phyloP scores from a whole-genome alignment of 176 grass and related monocot species.

The Phyllostachys edulis region DNA sequence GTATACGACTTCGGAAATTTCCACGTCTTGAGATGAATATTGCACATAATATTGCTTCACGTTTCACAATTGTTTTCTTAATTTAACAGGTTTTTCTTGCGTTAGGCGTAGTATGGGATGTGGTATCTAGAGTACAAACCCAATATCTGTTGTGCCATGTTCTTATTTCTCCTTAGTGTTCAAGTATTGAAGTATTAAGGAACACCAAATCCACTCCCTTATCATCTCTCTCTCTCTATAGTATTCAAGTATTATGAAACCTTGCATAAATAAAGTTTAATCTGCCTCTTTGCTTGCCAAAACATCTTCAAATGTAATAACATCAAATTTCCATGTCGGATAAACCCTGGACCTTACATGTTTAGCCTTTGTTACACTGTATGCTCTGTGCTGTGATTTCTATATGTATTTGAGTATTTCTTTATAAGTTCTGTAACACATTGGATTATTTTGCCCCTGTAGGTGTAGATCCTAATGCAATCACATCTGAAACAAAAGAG shows the following conservation, averaged over 20 bases:
- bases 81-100: neutral
- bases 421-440: neutral
- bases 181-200: neutral
- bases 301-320: neutral
- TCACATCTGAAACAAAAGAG: constrained; percentile 64
- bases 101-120: neutral
- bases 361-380: neutral
- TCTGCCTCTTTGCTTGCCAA: neutral
- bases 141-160: neutral
- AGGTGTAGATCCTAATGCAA: constrained; percentile 50
- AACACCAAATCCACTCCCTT: neutral
- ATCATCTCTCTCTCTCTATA: neutral
- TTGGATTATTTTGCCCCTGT: neutral
- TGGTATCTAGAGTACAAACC: neutral
- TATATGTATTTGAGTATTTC: neutral
- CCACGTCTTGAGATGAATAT: neutral
- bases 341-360: neutral
- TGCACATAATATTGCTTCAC: neutral
- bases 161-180: neutral
- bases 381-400: constrained; percentile 6
- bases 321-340: neutral
- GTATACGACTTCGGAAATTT: neutral
- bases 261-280: neutral
- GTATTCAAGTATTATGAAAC: neutral
- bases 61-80: neutral